Percentiles rank a stretch among this genome's conserved stretches.
These are phyloP conservation scores for Sugiyamaella grinbergsii DNA, from an alignment of 1,139 yeast species.

Conservation along the genomic window DNA sequence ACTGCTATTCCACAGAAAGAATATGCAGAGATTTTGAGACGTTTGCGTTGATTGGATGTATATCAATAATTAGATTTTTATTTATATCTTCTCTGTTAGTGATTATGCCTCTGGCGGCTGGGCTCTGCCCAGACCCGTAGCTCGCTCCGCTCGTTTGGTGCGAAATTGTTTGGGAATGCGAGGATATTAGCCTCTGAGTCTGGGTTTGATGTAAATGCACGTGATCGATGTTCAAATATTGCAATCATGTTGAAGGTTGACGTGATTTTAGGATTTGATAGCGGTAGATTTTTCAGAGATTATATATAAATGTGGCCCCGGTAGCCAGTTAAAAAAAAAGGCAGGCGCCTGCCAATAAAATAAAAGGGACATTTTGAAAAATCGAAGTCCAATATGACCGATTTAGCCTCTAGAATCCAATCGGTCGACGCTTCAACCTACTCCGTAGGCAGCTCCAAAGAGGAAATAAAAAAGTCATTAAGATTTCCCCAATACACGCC, in stretches of 20 bases:
- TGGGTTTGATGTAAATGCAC: slow-evolving; percentile 7
- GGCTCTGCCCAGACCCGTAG: too few relatives aligned
- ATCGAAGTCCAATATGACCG: background rate
- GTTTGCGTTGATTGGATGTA: slow-evolving; percentile 11
- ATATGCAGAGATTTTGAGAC: slow-evolving; percentile 19
- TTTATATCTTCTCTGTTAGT: background rate
- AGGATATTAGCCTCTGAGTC: too few relatives aligned
- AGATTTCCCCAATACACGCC: slow-evolving; percentile 50
- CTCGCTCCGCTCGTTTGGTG: too few relatives aligned
- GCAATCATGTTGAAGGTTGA: background rate
- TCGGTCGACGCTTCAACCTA: slow-evolving; percentile 13
- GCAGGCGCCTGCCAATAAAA: too few relatives aligned
- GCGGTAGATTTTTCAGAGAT: background rate
- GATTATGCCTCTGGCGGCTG: background rate
- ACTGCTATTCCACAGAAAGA: slow-evolving; percentile 19
- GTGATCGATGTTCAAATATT: background rate
- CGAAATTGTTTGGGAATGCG: too few relatives aligned
- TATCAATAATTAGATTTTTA: slow-evolving; percentile 2
- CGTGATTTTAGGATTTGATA: slow-evolving; percentile 1
- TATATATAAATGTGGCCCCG: slow-evolving; percentile 1
- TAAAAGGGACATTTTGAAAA: background rate
- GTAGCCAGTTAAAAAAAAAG: background rate
- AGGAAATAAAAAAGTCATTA: slow-evolving; percentile 18
- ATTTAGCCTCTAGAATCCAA: slow-evolving; percentile 12
- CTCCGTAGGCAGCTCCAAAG: slow-evolving; percentile 6